Base-by-base conservation (phyloP, 2,329 filamentous ascomycete species). In the Leptographium flavum region DNA sequence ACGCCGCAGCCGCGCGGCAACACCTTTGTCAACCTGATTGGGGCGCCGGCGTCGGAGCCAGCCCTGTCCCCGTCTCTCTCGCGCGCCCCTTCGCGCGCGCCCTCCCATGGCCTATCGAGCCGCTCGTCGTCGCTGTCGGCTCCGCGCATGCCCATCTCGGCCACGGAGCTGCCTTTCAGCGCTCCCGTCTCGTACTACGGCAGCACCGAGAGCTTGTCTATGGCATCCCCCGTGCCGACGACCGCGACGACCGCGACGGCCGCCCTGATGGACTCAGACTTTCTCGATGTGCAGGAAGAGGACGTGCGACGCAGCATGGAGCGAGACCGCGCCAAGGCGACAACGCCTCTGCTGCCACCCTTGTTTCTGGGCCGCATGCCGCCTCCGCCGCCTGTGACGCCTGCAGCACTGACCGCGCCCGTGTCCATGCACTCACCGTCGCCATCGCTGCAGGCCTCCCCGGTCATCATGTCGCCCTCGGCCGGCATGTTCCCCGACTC, bases 341-440 rank as follows among this genome's bases (percentile, higher is more conserved):
- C 82, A 4, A 95, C 88, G 3, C 90, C 88, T 33, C 71, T 95
- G 8, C 70, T 95, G 2, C 88, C 88, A 8, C 88, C 88, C 0
- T 70, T 92, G 31, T 74, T 93, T 66, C 79, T 75, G 25, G 73
- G 75, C 45, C 25, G 42, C 38, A 19, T 27, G 8, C 32, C 33
- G 11, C 63, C 70, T 21, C 64, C 71, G 1, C 35, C 39, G 0
- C 21, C 49, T n/a, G n/a, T n/a, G n/a, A n/a, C n/a, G n/a, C n/a
- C n/a, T n/a, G n/a, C n/a, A n/a, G n/a, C n/a, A n/a, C n/a, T n/a
- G n/a, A n/a, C n/a, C n/a, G n/a, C n/a, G 10, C 40, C 61, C 13
- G 60, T 64, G 33, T 55, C 56, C n/a, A 57, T 51, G 3, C 66
- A 75, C 36, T 71, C 77, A n/a, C 67, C 94, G 23, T 86, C 93